Evolutionary conservation across 257 asterid species (phyloP), one percentile per base, ranked within the genome.

Genomic region (Thymus quinquecostatus): DNA sequence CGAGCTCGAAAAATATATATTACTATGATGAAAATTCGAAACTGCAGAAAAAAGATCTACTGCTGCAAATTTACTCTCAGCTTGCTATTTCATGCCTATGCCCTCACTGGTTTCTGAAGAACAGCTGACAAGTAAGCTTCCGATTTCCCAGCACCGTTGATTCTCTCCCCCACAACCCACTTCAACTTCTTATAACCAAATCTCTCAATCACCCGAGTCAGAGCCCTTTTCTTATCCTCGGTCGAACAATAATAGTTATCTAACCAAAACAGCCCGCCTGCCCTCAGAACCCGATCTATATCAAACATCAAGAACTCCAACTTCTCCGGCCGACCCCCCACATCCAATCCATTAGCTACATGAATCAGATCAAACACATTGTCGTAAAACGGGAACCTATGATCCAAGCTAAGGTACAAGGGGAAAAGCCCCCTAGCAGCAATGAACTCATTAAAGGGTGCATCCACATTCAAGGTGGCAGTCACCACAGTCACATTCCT

Each of bases 381-480:
- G 21, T 88, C 91, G 11, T 85, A 68, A 67, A 87, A 83, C 0
- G 97, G 98, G 43, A 92, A 90, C 83, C 97, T 87, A 55, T 90
- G 85, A 78, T 88, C 96, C 72, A 88, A 83, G 86, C 98, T 88
- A 55, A 90, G 40, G 50, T 84, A 90, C 72, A 92, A 66, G 13
- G 98, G 97, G 73, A 90, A 88, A 54, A 92, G 83, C 58, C 98
- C 97, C 58, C 97, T 88, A n/a, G 92, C 88, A 50, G 97, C 95
- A 28, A 92, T 88, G 80, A 92, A 88, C 6, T 92, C 97, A 66
- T 72, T 90, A 57, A 84, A 90, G 0, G 97, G 98, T 1, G 96
- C 98, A 53, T 90, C 97, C 2, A 83, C 73, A 56, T 90, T 92
- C 82, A 92, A 70, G 32, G 89, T 78, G 57, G 93, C 91, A 27